These are phyloP conservation scores for Exophiala bonariae DNA, from an alignment of 2,329 filamentous ascomycete species.

Conservation along the genomic window DNA sequence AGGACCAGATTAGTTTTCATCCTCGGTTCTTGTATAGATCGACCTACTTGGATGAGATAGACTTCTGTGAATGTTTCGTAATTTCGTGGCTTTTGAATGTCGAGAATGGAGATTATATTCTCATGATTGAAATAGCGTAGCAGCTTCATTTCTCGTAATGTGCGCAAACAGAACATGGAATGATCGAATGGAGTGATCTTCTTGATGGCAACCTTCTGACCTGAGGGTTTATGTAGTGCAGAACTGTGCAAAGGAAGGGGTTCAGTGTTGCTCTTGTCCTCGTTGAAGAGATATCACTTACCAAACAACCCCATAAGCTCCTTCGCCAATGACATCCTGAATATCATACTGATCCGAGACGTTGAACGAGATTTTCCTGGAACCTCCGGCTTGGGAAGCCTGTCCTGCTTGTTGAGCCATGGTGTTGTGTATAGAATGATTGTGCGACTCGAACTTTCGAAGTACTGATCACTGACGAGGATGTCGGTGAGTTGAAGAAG, in stretches of 20 bases:
- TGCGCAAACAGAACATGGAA: slow-evolving; percentile 97
- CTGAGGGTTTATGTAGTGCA: slow-evolving; percentile 94
- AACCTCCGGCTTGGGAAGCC: slow-evolving; percentile 57
- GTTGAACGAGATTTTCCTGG: slow-evolving; percentile 98
- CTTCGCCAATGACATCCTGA: slow-evolving; percentile 97
- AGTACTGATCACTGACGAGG: too few species aligned
- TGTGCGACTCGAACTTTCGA: too few species aligned
- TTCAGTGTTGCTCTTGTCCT: not conserved
- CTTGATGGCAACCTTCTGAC: slow-evolving; percentile 99
- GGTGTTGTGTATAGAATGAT: slow-evolving; percentile 5
- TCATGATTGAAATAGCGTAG: slow-evolving; percentile 99
- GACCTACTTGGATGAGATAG: slow-evolving; percentile 88
- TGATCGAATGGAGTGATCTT: slow-evolving; percentile 99
- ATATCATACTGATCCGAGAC: slow-evolving; percentile 99
- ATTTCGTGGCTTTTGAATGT: slow-evolving; percentile 96
- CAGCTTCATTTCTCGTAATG: slow-evolving; percentile 98
- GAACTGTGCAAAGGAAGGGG: slow-evolving; percentile 61
- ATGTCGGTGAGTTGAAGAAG: too few species aligned
- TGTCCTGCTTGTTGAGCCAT: slow-evolving; percentile 47
- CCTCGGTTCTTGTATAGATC: slow-evolving; percentile 7
- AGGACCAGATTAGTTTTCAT: not conserved
- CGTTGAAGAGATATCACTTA: slow-evolving; percentile 50
- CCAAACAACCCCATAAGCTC: slow-evolving; percentile 98
- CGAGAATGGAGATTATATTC: slow-evolving; percentile 99
- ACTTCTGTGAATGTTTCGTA: slow-evolving; percentile 97